These are phyloP conservation scores for Papiliotrema nemorosa DNA, from an alignment of 1,284 basidiomycete genomes.

Conservation along the genomic window DNA sequence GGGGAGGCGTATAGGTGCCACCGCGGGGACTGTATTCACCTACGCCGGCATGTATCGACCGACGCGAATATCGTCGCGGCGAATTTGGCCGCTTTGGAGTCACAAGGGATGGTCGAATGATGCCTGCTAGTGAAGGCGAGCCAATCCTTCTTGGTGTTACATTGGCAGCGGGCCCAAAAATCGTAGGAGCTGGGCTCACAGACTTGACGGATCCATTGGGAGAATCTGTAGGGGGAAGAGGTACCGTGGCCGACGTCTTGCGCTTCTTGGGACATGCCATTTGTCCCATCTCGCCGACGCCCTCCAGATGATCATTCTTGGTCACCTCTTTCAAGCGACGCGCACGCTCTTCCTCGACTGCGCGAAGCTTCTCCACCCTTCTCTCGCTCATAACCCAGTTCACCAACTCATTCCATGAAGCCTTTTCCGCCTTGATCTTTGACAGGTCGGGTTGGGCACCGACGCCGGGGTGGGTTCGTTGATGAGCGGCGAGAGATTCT, in stretches of 20 bases:
- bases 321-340: constrained; percentile 27
- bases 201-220: neutral
- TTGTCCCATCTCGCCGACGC: neutral
- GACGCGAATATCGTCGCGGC: constrained; percentile 29
- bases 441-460: constrained; percentile 14
- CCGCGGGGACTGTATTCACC: constrained; percentile 37
- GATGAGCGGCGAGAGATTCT: constrained; percentile 33
- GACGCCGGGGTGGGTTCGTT: constrained; percentile 37
- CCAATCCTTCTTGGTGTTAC: constrained; percentile 1
- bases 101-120: constrained; percentile 37
- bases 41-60: constrained; percentile 20
- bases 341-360: constrained; percentile 36
- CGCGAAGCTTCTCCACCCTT: constrained; percentile 39
- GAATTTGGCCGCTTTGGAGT: constrained; percentile 32
- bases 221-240: constrained; percentile 5
- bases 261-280: constrained; percentile 8
- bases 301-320: constrained; percentile 1
- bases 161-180: constrained; percentile 6
- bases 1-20: constrained; percentile 37
- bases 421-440: constrained; percentile 32
- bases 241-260: neutral
- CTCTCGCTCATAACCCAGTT: constrained; percentile 47
- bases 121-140: constrained; percentile 16
- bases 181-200: neutral
- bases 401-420: constrained; percentile 39